Evolutionary conservation across 106 monocot genomes (phyloP), one percentile per base, ranked within the genome.

Genomic region (Dendrobium catenatum): DNA sequence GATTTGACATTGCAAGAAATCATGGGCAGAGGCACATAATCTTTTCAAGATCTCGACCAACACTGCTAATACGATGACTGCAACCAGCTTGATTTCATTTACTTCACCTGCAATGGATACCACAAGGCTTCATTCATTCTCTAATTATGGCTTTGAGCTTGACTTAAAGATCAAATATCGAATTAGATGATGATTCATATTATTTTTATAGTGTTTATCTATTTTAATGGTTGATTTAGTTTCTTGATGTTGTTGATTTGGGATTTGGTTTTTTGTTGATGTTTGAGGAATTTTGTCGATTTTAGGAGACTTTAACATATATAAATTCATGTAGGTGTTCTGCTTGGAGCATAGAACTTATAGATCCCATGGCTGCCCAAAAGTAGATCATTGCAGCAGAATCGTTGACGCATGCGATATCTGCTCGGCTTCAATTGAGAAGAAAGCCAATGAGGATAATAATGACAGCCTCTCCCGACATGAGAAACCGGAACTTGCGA

Each of bases 1-100:
- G 43, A n/a, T 42, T 6, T 18, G 6, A 6, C 5, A 74, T 42
- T 20, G 42, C 2, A 33, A 44, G 22, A 7, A 27, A 17, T 2
- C 5, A 91, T 85, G 80, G 82, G 82, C 49, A 85, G 87, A 78
- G 96, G 96, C n/a, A 98, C 97, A 6, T 89, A 92, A 78, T 88
- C 89, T 29, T 98, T 98, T 68, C 92, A 88, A 2, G 90, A 94
- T 80, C 75, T 98, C 40, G 97, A 94, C 5, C 73, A 77, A 66
- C 97, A 98, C 83, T 98, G 94, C 94, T 68, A 91, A 20, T 74
- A 81, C 9, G 90, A 90, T 0, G 88, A 83, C 42, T 98, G 94
- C 90, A 86, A 86, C 26, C 94, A 91, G 77, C 88, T 98, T 26
- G 94, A 98, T 84, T 98, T 94, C 82, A 81, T 98, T 22, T 94